Base-by-base conservation (phyloP, 2,329 filamentous ascomycete species). In the Parastagonospora nodorum region DNA sequence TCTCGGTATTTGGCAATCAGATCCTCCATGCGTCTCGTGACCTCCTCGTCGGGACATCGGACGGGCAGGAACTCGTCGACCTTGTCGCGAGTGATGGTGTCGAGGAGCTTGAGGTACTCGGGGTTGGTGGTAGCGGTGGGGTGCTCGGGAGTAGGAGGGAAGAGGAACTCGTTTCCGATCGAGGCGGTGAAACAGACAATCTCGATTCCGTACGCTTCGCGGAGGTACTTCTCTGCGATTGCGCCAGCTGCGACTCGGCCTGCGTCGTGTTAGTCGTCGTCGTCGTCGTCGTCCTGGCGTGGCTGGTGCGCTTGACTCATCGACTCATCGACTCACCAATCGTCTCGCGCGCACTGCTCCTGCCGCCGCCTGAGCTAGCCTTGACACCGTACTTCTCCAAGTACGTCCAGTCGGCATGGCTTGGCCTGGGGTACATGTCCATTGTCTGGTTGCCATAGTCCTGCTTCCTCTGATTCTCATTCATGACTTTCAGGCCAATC, bases 401-500 rank as follows among this genome's bases (percentile, higher is more conserved):
- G 78, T 97, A 97, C 53, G 94, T 97, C 85, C 89, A 97, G 77
- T 97, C 93, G 53, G 94, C 93, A 77, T 97, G 94, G 72, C 87
- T 91, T 31, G 93, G 94, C 44, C 94, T 84, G 4, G 94, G 94
- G 82, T 88, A 97, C 56, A 86, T 78, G 75, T 97, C 90, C 85
- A 97, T 97, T 28, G 92, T 96, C 71, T 85, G 84, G 76, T 86
- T 84, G 49, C 89, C 89, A 76, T 97, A 97, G 79, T 99, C 94
- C 72, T 90, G 87, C 32, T 92, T 93, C 57, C 93, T 82, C 72
- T 96, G 91, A 74, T 97, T 92, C 79, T 97, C 87, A 75, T 97
- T 97, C 74, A 87, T 82, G 37, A 97, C 92, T 51, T 89, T 78
- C 78, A 97, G 84, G 53, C 84, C 89, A 71, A 97, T 96, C 1